Conservation (phyloP, 2,329 filamentous ascomycete species). For the Aspergillus viridinutans region DNA sequence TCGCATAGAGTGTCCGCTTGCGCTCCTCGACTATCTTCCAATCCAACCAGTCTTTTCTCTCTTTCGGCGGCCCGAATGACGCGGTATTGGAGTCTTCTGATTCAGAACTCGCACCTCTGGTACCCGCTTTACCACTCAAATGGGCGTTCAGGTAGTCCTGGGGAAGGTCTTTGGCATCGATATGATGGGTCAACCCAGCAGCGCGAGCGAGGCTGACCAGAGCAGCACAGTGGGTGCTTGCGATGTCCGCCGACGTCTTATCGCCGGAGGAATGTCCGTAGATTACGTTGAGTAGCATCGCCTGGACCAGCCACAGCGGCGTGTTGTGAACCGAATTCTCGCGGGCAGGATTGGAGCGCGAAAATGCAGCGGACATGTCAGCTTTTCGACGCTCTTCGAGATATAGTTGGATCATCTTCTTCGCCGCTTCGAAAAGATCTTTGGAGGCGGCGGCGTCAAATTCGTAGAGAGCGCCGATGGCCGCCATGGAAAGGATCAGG, state of each 20-base stretch:
- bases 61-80: constrained; percentile 31
- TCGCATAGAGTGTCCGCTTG: constrained; percentile 85
- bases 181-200: constrained; percentile 63
- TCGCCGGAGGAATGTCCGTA: constrained; percentile 95
- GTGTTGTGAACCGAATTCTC: constrained; percentile 68
- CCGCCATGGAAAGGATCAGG: constrained; percentile 80
- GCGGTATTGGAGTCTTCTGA: constrained; percentile 33
- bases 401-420: constrained; percentile 92
- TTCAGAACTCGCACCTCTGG: constrained; percentile 34
- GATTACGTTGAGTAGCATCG: constrained; percentile 93
- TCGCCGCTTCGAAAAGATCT: constrained; percentile 85
- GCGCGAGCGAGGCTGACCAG: constrained; percentile 86
- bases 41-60: constrained; percentile 66
- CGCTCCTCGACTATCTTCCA: constrained; percentile 90
- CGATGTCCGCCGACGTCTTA: constrained; percentile 84
- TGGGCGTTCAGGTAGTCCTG: constrained; percentile 43
- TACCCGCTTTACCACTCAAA: constrained; percentile 52
- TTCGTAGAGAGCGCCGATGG: constrained; percentile 84
- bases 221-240: constrained; percentile 85
- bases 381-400: constrained; percentile 86
- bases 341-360: constrained; percentile 48
- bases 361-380: constrained; percentile 63
- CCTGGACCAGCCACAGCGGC: constrained; percentile 91
- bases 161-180: constrained; percentile 35
- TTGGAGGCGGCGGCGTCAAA: constrained; percentile 73